Conservation (phyloP, 495 filamentous ascomycete genomes). For the Daldinia childiae region DNA sequence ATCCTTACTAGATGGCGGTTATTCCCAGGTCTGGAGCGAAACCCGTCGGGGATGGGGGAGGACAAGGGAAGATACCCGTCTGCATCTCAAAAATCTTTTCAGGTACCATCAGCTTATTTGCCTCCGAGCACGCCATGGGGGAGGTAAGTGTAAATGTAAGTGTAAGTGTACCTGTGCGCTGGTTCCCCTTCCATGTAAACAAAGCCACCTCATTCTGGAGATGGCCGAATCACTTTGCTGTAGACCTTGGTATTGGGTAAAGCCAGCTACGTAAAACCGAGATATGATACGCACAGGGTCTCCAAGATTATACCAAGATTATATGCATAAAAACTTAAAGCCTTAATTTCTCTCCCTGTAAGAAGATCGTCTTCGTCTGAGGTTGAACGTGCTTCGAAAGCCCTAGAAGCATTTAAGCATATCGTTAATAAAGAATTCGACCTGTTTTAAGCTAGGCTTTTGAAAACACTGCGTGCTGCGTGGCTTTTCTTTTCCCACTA, state of each 20-base stretch:
- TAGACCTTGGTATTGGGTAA: conserved; percentile 11
- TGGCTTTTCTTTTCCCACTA: not conserved
- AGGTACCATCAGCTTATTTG: conserved; percentile 17
- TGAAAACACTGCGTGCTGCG: not conserved
- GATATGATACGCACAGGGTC: not conserved
- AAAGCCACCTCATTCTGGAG: conserved; percentile 32
- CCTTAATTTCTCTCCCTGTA: not conserved
- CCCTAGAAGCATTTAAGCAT: not conserved
- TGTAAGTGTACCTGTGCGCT: conserved; percentile 39
- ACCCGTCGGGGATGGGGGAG: not conserved
- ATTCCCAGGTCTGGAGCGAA: not conserved
- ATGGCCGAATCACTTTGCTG: conserved; percentile 4
- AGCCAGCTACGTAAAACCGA: not conserved
- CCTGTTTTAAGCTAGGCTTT: not conserved
- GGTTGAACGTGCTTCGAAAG: not conserved
- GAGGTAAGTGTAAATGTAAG: conserved; percentile 16
- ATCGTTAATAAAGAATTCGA: not conserved
- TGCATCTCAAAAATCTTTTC: conserved; percentile 46
- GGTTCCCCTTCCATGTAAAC: conserved; percentile 40
- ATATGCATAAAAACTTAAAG: not conserved
- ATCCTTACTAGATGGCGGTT: conserved; percentile 30
- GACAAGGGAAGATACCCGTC: conserved; percentile 33
- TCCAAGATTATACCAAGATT: not conserved
- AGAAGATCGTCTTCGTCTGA: not conserved
- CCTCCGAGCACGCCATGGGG: conserved; percentile 7